Percentiles rank a stretch among this genome's conserved stretches.
Conservation (phyloP, 2,329 filamentous ascomycete genomes). For the Setomelanomma holmii region DNA sequence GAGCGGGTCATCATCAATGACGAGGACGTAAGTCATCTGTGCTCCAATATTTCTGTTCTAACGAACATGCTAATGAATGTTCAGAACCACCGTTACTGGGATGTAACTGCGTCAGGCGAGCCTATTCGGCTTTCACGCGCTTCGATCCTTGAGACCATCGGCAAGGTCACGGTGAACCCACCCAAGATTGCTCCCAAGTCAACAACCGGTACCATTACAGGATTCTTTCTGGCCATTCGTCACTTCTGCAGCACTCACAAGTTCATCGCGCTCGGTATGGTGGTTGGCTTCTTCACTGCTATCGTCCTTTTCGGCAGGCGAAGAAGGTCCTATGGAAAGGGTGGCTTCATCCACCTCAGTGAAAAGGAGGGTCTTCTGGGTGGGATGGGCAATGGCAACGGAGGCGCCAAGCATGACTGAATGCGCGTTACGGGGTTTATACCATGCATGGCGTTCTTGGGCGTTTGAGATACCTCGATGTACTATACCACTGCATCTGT, state of each 20-base stretch:
- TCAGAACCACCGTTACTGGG: constrained; percentile 93
- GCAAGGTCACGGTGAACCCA: constrained; percentile 72
- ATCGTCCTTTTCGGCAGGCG: constrained; percentile 47
- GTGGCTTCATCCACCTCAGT: constrained; percentile 69
- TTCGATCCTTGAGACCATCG: constrained; percentile 86
- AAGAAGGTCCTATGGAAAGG: constrained; percentile 57
- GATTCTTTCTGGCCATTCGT: constrained; percentile 65
- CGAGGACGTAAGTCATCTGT: constrained; percentile 79
- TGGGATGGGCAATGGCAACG: constrained; percentile 56
- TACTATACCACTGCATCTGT: constrained; percentile 16
- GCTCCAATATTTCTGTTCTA: constrained; percentile 5
- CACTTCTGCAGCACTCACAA: constrained; percentile 54
- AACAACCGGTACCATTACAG: constrained; percentile 74
- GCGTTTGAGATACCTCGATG: constrained; percentile 5
- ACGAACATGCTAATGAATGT: constrained; percentile 3
- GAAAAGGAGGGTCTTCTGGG: constrained; percentile 73
- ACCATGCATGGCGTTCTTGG: constrained; percentile 14
- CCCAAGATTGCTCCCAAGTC: constrained; percentile 78
- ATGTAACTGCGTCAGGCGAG: constrained; percentile 86
- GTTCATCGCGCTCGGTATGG: constrained; percentile 58
- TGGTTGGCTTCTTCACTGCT: constrained; percentile 64
- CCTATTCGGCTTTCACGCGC: constrained; percentile 88
- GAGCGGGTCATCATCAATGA: constrained; percentile 97
- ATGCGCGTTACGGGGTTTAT: not conserved
- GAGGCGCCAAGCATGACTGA: constrained; percentile 44